Evolutionary conservation across 1,139 yeast species (phyloP).

Genomic region (Zygoascus sp.): DNA sequence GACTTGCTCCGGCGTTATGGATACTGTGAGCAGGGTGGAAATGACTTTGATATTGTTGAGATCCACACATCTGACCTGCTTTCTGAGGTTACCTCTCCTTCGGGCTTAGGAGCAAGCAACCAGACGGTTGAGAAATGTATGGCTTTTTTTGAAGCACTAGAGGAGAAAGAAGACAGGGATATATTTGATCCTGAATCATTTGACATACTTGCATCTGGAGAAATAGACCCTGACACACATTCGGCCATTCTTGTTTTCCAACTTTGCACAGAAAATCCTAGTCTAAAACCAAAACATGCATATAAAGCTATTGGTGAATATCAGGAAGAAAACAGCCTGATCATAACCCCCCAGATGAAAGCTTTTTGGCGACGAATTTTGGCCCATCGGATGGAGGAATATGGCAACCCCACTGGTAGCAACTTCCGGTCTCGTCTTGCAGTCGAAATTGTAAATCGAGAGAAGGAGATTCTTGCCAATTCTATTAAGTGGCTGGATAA

Average conservation of each 20-base stretch:
- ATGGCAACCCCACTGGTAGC: slow-evolving; percentile 3
- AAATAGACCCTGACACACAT: slow-evolving; percentile 23
- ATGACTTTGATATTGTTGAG: slow-evolving; percentile 80
- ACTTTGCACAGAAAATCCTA: slow-evolving; percentile 13
- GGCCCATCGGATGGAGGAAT: not conserved
- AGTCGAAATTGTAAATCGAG: slow-evolving; percentile 26
- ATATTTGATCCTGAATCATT: slow-evolving; percentile 32
- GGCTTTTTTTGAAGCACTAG: slow-evolving; percentile 13
- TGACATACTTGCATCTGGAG: slow-evolving; percentile 29
- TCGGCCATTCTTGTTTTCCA: slow-evolving; percentile 16
- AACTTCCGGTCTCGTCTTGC: not conserved
- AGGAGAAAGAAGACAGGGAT: slow-evolving; percentile 25
- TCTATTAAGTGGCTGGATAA: slow-evolving; percentile 21
- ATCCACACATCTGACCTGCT: slow-evolving; percentile 34
- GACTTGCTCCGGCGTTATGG: slow-evolving; percentile 89
- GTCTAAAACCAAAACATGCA: slow-evolving; percentile 17
- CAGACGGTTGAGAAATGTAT: slow-evolving; percentile 15
- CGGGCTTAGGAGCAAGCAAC: not conserved
- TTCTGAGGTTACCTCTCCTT: slow-evolving; percentile 17
- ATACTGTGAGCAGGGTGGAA: slow-evolving; percentile 73
- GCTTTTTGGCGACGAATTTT: slow-evolving; percentile 3
- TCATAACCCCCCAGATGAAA: slow-evolving; percentile 1
- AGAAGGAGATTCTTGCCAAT: slow-evolving; percentile 23
- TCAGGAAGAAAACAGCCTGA: not conserved
- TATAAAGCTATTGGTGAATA: slow-evolving; percentile 20